These are phyloP conservation scores for Tolypocladium nubicola DNA, from an alignment of 2,329 filamentous ascomycete genomes.

Conservation along the genomic window DNA sequence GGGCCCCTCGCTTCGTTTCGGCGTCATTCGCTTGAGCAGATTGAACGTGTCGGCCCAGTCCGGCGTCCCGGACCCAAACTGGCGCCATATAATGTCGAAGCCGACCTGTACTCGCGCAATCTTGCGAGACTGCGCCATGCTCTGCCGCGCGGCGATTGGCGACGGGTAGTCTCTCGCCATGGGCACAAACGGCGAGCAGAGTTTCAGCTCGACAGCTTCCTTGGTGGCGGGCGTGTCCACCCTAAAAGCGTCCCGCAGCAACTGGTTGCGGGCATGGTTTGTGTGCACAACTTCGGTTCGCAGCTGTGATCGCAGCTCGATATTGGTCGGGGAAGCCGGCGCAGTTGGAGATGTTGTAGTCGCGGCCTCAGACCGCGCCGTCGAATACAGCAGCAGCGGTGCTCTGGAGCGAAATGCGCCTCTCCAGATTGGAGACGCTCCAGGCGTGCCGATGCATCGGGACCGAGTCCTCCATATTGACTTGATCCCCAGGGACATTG, in stretches of 20 bases:
- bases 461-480: slow-evolving; percentile 30
- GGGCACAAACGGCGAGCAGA: slow-evolving; percentile 16
- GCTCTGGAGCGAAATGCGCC: slow-evolving; percentile 7
- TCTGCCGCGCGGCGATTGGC: slow-evolving; percentile 10
- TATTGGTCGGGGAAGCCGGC: slow-evolving; percentile 1
- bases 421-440: slow-evolving; percentile 10
- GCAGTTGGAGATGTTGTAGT: not conserved
- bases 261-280: slow-evolving; percentile 13
- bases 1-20: slow-evolving; percentile 16
- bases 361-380: not conserved
- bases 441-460: slow-evolving; percentile 17
- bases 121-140: slow-evolving; percentile 8
- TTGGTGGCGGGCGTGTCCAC: slow-evolving; percentile 9
- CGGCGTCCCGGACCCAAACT: slow-evolving; percentile 15
- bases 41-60: slow-evolving; percentile 30
- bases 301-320: not conserved
- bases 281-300: not conserved
- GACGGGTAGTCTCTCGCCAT: slow-evolving; percentile 17
- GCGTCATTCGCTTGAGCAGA: slow-evolving; percentile 26
- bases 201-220: slow-evolving; percentile 10
- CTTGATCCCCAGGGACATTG: slow-evolving; percentile 36
- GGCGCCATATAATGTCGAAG: slow-evolving; percentile 21
- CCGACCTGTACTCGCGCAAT: slow-evolving; percentile 25
- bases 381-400: not conserved
- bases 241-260: slow-evolving; percentile 18